A percentile compares a stretch with the other conserved stretches of the same genome.
Conservation (phyloP, 2,329 filamentous ascomycete genomes). For the Fusarium subglutinans region DNA sequence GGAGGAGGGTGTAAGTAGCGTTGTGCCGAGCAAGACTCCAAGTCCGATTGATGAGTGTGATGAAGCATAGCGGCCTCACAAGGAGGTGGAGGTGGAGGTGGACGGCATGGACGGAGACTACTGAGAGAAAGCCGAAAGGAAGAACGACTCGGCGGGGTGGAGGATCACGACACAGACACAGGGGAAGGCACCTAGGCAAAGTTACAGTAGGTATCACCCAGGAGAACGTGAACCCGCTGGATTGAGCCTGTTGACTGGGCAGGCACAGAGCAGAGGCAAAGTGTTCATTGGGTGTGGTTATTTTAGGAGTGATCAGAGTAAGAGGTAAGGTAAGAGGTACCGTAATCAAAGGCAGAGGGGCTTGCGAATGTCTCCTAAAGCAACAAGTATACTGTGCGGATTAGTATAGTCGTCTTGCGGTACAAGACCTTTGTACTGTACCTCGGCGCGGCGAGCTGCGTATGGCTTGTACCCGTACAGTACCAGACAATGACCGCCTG, state of each 20-base stretch:
- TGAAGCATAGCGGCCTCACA: constrained; percentile 41
- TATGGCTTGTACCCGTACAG: constrained; percentile 51
- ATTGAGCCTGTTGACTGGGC: constrained; percentile 31
- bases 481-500: constrained; percentile 45
- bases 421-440: constrained; percentile 51
- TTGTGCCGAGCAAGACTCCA: constrained; percentile 31
- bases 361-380: constrained; percentile 33
- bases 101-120: constrained; percentile 13
- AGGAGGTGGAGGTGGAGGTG: constrained; percentile 38
- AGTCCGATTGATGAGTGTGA: constrained; percentile 41
- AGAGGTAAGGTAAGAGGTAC: constrained; percentile 5
- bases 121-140: constrained; percentile 14
- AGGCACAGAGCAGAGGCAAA: constrained; percentile 6
- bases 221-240: constrained; percentile 21
- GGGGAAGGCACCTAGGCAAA: constrained; percentile 4
- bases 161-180: constrained; percentile 14
- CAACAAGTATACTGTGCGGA: constrained; percentile 51
- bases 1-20: constrained; percentile 42
- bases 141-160: not conserved
- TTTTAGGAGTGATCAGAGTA: constrained; percentile 30
- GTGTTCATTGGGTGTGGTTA: constrained; percentile 8
- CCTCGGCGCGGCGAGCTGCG: constrained; percentile 46
- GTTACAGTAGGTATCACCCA: constrained; percentile 30
- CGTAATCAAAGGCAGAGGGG: constrained; percentile 39
- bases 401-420: constrained; percentile 5